Evolutionary conservation across 768 basidiomycete genomes (phyloP).

Genomic region (Tricholoma furcatifolium): DNA sequence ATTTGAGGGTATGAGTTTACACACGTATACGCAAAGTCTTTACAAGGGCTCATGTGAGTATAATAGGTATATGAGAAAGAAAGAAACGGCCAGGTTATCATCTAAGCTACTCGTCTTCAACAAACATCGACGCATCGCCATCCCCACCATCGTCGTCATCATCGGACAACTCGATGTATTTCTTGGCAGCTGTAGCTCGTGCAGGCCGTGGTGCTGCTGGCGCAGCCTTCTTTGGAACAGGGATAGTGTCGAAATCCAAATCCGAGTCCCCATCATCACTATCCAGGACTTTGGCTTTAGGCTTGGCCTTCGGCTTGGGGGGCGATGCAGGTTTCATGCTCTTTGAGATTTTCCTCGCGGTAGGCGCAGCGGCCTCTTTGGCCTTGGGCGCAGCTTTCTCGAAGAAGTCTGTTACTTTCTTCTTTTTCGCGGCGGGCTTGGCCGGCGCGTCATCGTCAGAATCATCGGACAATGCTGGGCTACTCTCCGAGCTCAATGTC

Average conservation of each 20-base stretch:
- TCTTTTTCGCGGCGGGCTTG: constrained; percentile 57
- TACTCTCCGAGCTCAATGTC: constrained; percentile 17
- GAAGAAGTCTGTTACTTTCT: constrained; percentile 62
- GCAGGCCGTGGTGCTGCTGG: constrained; percentile 52
- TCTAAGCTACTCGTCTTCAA: constrained; percentile 23
- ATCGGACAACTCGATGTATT: constrained; percentile 60
- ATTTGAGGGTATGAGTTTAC: not conserved
- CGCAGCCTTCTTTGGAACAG: constrained; percentile 39
- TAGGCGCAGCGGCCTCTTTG: constrained; percentile 38
- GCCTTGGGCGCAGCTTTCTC: constrained; percentile 39
- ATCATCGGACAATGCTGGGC: constrained; percentile 36
- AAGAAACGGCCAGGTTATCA: not conserved
- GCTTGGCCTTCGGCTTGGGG: constrained; percentile 48
- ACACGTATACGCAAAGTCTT: not conserved
- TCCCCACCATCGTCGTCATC: constrained; percentile 46
- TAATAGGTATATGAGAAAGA: not conserved
- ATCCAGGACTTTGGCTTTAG: constrained; percentile 41
- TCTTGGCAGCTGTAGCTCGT: constrained; percentile 47
- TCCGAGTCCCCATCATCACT: constrained; percentile 44
- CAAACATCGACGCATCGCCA: constrained; percentile 48
- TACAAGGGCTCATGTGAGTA: not conserved
- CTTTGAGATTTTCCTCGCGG: constrained; percentile 50
- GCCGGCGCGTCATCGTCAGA: constrained; percentile 37
- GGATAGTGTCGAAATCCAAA: constrained; percentile 41
- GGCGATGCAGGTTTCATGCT: constrained; percentile 60